Evolutionary conservation across 1,284 basidiomycete genomes (phyloP).

Genomic region (Meira nashicola): DNA sequence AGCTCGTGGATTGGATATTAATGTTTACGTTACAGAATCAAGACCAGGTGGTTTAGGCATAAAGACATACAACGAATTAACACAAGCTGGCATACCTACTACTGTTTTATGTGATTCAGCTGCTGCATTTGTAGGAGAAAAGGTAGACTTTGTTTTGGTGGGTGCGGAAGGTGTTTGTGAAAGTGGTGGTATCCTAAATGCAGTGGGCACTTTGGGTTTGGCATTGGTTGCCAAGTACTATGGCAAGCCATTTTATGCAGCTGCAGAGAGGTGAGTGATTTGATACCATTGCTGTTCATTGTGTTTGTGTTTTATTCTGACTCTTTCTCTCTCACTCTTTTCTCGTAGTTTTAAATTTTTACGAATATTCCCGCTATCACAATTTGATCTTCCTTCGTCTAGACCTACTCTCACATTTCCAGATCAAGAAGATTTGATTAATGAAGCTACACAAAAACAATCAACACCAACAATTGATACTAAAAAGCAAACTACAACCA

Average conservation of each 20-base stretch:
- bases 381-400: conserved; percentile 76
- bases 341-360: conserved; percentile 86
- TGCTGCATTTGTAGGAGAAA: conserved; percentile 93
- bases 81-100: conserved; percentile 79
- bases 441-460: conserved; percentile 4
- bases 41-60: conserved; percentile 67
- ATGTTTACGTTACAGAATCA: conserved; percentile 95
- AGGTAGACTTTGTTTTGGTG: conserved; percentile 87
- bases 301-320: neutral
- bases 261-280: conserved; percentile 66
- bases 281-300: too few relatives aligned
- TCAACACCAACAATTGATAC: neutral
- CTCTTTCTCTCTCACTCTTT: conserved; percentile 6
- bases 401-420: neutral
- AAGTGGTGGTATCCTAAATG: conserved; percentile 61
- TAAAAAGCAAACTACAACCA: neutral
- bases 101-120: conserved; percentile 93
- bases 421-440: neutral
- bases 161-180: conserved; percentile 97
- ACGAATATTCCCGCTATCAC: conserved; percentile 89
- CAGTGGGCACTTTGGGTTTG: conserved; percentile 90
- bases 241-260: conserved; percentile 92
- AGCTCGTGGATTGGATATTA: conserved; percentile 74
- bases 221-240: conserved; percentile 90
- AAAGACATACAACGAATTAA: conserved; percentile 41